These are phyloP conservation scores for Plasmodium yoelii DNA, from an alignment of 169 alveolate genomes.

Conservation along the genomic window DNA sequence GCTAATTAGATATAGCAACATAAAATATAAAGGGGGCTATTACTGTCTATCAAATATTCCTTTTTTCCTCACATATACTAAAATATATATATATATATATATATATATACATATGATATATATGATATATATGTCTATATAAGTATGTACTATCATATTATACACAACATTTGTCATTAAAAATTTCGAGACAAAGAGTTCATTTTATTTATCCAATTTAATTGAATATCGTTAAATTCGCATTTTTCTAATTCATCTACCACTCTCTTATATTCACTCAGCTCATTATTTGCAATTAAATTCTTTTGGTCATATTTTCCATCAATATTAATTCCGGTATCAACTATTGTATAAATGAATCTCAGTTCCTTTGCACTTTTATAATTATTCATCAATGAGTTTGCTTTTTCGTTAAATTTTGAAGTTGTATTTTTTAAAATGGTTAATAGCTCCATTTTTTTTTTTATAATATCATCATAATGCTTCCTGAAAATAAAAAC, in stretches of 20 bases:
- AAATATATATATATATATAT: background rate
- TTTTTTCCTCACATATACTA: too few species aligned
- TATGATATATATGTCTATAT: slow-evolving; percentile 3
- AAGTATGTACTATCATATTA: slow-evolving; percentile 1
- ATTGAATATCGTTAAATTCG: slow-evolving; percentile 48
- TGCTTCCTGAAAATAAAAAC: slow-evolving; percentile 11
- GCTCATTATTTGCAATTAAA: slow-evolving; percentile 10
- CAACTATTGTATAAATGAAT: slow-evolving; percentile 39
- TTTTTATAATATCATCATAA: slow-evolving; percentile 24
- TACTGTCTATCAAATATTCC: too few species aligned
- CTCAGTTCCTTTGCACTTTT: slow-evolving; percentile 38
- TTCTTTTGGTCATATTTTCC: slow-evolving; percentile 25
- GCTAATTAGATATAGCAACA: too few species aligned
- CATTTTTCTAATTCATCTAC: slow-evolving; percentile 28
- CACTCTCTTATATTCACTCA: slow-evolving; percentile 37
- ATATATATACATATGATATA: background rate
- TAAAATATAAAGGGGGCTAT: too few species aligned
- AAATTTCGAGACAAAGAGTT: slow-evolving; percentile 53
- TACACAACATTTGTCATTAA: background rate
- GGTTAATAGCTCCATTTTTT: slow-evolving; percentile 20
- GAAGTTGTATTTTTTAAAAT: slow-evolving; percentile 41
- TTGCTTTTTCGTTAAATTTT: slow-evolving; percentile 47
- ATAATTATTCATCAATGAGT: slow-evolving; percentile 31
- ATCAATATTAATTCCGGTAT: slow-evolving; percentile 2
- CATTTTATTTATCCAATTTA: slow-evolving; percentile 63